A percentile compares a stretch with the other conserved stretches of the same genome.
phyloP scores from a whole-genome alignment of 768 basidiomycete genomes.

The Chiua virens region DNA sequence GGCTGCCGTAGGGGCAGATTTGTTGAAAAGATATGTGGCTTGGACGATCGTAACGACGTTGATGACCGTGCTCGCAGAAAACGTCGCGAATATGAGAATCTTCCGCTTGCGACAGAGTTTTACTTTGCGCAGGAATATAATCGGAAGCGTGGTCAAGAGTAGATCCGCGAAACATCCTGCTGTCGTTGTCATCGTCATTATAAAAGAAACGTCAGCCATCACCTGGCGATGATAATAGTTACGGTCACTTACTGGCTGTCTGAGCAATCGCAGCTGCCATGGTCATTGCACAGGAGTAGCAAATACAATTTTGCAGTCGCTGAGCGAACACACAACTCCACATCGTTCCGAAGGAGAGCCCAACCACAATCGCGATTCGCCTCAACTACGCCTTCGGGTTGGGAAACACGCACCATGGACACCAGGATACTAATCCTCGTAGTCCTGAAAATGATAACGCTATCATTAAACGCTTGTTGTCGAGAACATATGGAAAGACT shows the following conservation, averaged over 20 bases:
- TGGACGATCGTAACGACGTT: slow-evolving; percentile 13
- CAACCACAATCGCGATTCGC: slow-evolving; percentile 1
- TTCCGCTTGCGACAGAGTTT: slow-evolving; percentile 4
- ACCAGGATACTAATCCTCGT: slow-evolving; percentile 18
- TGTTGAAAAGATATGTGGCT: slow-evolving; percentile 1
- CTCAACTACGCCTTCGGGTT: neutral
- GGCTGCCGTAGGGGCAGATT: neutral
- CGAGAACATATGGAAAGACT: neutral
- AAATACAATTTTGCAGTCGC: slow-evolving; percentile 2
- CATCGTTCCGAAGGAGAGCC: slow-evolving; percentile 13
- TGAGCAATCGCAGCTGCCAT: slow-evolving; percentile 5
- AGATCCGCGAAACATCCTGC: slow-evolving; percentile 10
- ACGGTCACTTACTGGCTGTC: slow-evolving; percentile 8
- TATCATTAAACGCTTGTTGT: too few species aligned
- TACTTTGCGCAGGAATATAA: neutral
- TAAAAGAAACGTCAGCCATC: neutral
- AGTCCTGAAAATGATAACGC: neutral
- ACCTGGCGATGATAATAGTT: neutral
- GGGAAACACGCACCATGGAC: slow-evolving; percentile 14
- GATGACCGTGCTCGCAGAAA: slow-evolving; percentile 18
- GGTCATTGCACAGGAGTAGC: neutral
- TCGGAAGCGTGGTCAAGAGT: slow-evolving; percentile 6
- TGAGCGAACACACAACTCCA: slow-evolving; percentile 6
- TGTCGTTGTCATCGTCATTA: neutral
- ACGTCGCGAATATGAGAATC: slow-evolving; percentile 7